phyloP scores from a whole-genome alignment of 1,139 yeast genomes.

The Saccharomycopsis crataegensis region DNA sequence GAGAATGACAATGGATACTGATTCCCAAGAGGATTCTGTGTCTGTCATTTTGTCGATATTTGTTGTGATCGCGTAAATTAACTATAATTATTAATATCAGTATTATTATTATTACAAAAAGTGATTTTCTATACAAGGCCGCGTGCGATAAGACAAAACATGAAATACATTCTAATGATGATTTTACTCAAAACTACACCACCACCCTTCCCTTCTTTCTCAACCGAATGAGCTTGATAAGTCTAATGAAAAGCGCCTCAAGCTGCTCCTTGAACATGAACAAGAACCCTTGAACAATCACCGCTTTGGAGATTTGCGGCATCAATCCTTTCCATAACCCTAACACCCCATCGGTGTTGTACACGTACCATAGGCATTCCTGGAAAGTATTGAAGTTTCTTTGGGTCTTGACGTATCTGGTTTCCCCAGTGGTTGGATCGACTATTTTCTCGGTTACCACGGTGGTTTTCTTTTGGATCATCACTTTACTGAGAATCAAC shows the following conservation, averaged over 20 bases:
- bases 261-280: conserved; percentile 77
- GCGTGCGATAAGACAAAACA: no score
- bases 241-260: conserved; percentile 37
- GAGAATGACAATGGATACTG: background rate
- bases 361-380: conserved; percentile 44
- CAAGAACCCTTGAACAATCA: conserved; percentile 76
- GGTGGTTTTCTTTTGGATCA: conserved; percentile 51
- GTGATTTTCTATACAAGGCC: no score
- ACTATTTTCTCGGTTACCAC: conserved; percentile 24
- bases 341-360: conserved; percentile 41
- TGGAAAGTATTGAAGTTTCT: conserved; percentile 42
- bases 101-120: no score
- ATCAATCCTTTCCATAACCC: conserved; percentile 73
- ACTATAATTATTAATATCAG: no score
- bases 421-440: conserved; percentile 26
- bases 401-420: conserved; percentile 17
- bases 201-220: conserved; percentile 5
- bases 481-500: conserved; percentile 74
- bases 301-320: conserved; percentile 78
- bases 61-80: no score
- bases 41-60: no score
- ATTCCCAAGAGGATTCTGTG: no score
- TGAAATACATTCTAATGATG: no score
- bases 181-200: no score
- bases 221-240: conserved; percentile 32